A percentile compares a stretch with the other conserved stretches of the same genome.
phyloP scores from a whole-genome alignment of 495 filamentous ascomycete genomes.

The Glonium stellatum region DNA sequence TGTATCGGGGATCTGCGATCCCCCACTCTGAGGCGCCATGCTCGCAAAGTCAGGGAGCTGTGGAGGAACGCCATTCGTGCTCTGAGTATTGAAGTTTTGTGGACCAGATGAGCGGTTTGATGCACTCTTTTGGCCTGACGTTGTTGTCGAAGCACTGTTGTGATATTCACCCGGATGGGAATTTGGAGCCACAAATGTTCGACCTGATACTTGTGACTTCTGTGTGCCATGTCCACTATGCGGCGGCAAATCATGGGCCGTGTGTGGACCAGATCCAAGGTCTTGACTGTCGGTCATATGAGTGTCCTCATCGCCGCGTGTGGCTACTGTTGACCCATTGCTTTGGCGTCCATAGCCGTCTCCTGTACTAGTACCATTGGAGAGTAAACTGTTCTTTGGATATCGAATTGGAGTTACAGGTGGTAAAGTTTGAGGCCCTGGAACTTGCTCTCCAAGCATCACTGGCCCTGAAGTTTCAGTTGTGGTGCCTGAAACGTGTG shows the following conservation, averaged over 20 bases:
- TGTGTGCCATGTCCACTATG: slow-evolving; percentile 31
- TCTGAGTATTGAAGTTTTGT: slow-evolving; percentile 53
- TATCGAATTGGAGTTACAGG: slow-evolving; percentile 46
- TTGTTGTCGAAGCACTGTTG: slow-evolving; percentile 79
- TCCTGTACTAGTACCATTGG: slow-evolving; percentile 46
- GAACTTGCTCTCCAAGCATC: slow-evolving; percentile 51
- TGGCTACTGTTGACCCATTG: slow-evolving; percentile 62
- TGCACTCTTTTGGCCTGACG: slow-evolving; percentile 50
- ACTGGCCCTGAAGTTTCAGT: slow-evolving; percentile 49
- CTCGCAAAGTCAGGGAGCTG: slow-evolving; percentile 29
- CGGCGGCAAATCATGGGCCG: slow-evolving; percentile 33
- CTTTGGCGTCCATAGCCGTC: slow-evolving; percentile 48
- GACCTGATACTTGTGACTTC: slow-evolving; percentile 61
- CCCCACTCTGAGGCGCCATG: slow-evolving; percentile 26
- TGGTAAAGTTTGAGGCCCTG: slow-evolving; percentile 34
- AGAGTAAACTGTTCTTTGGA: slow-evolving; percentile 44
- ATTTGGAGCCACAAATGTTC: slow-evolving; percentile 68
- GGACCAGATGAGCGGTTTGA: slow-evolving; percentile 37
- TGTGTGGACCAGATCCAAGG: slow-evolving; percentile 41
- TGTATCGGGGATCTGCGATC: slow-evolving; percentile 55
- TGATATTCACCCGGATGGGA: slow-evolving; percentile 67
- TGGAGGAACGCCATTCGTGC: slow-evolving; percentile 48
- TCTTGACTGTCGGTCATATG: slow-evolving; percentile 55
- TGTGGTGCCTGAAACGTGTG: slow-evolving; percentile 42
- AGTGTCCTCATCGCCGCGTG: slow-evolving; percentile 45